Evolutionary conservation across 164 flowering plant species (phyloP).

Genomic region (Buxus sempervirens): DNA sequence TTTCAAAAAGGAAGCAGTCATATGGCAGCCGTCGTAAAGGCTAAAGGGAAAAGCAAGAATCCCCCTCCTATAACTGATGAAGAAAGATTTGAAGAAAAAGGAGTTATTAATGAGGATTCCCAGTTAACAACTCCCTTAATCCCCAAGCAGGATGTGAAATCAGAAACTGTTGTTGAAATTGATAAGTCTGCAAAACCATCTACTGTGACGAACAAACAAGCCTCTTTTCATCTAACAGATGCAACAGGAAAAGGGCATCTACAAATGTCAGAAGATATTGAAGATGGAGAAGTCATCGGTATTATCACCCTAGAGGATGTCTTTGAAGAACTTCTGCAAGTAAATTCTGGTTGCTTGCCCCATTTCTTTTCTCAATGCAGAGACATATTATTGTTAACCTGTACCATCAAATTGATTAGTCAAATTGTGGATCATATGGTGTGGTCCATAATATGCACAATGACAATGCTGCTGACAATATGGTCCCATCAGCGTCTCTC

Average conservation of each 20-base stretch:
- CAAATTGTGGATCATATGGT: neutral
- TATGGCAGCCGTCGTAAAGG: conserved; percentile 97
- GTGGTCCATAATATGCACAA: neutral
- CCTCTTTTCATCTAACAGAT: conserved; percentile 27
- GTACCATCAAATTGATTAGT: neutral
- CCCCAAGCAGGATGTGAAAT: conserved; percentile 34
- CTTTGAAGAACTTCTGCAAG: conserved; percentile 98
- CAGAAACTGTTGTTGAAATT: conserved; percentile 50
- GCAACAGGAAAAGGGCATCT: conserved; percentile 28
- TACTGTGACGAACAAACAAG: conserved; percentile 15
- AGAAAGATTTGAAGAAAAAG: conserved; percentile 39
- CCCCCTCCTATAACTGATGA: conserved; percentile 32
- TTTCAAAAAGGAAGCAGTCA: conserved; percentile 99
- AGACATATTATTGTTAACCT: neutral
- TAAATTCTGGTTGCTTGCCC: conserved; percentile 10
- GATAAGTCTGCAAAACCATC: conserved; percentile 38
- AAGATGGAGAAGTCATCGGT: conserved; percentile 93
- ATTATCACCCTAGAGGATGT: conserved; percentile 98
- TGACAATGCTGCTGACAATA: no score
- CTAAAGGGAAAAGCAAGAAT: conserved; percentile 42
- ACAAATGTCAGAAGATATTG: conserved; percentile 52
- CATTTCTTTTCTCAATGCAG: neutral
- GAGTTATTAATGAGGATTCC: conserved; percentile 19
- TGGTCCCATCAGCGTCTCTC: no score
- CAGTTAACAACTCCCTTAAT: conserved; percentile 61